Conservation (phyloP, 1,284 basidiomycete genomes). For the Athelia psychrophila region DNA sequence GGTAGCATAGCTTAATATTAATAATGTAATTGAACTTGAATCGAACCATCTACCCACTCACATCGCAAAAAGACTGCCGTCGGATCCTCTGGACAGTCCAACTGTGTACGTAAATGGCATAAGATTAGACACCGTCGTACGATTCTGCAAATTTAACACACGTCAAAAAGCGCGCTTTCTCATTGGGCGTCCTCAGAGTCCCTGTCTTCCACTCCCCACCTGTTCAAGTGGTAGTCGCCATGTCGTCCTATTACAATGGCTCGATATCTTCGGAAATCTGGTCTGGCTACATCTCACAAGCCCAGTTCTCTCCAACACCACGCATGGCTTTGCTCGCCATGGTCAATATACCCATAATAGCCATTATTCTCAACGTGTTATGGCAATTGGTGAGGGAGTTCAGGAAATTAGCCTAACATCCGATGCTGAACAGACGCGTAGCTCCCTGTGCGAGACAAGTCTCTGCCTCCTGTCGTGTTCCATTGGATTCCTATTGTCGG, state of each 20-base stretch:
- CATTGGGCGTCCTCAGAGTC: neutral
- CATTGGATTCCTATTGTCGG: slow-evolving; percentile 82
- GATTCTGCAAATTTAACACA: too few relatives aligned
- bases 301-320: slow-evolving; percentile 1
- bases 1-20: too few relatives aligned
- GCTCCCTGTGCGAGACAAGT: slow-evolving; percentile 52
- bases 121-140: too few relatives aligned
- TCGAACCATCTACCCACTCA: too few relatives aligned
- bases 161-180: too few relatives aligned
- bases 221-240: slow-evolving; percentile 10
- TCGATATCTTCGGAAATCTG: slow-evolving; percentile 39
- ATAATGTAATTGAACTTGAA: too few relatives aligned
- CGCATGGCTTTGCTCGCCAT: slow-evolving; percentile 13
- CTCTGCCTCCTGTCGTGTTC: slow-evolving; percentile 77
- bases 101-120: too few relatives aligned
- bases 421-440: slow-evolving; percentile 48
- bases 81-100: too few relatives aligned
- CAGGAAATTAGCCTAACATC: slow-evolving; percentile 26
- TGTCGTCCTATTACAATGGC: slow-evolving; percentile 38
- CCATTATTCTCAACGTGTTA: slow-evolving; percentile 45
- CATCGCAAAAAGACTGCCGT: too few relatives aligned
- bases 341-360: slow-evolving; percentile 23
- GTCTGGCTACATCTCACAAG: slow-evolving; percentile 19
- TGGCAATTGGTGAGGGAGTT: slow-evolving; percentile 38
- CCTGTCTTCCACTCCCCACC: neutral